phyloP scores from a whole-genome alignment of 441 rosid genomes.

The Dalechampia spathulata region DNA sequence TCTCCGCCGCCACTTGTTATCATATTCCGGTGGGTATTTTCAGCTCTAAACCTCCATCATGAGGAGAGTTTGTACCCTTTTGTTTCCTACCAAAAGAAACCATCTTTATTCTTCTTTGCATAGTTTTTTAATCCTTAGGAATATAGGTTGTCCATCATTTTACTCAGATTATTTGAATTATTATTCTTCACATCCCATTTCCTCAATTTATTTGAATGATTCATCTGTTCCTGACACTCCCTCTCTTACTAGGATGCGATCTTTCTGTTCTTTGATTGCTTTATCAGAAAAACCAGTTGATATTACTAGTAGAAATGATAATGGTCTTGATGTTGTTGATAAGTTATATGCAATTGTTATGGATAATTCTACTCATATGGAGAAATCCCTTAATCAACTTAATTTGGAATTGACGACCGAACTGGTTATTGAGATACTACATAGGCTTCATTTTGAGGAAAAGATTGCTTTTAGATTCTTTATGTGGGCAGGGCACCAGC shows the following conservation, averaged over 20 bases:
- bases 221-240: background rate
- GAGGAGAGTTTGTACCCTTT: slow-evolving; percentile 13
- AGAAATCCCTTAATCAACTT: slow-evolving; percentile 48
- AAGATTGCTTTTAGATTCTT: slow-evolving; percentile 71
- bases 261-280: slow-evolving; percentile 23
- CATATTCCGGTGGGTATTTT: no score
- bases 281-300: slow-evolving; percentile 8
- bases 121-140: background rate
- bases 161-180: background rate
- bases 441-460: slow-evolving; percentile 66
- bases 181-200: background rate
- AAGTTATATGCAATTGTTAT: slow-evolving; percentile 35
- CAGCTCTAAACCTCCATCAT: background rate
- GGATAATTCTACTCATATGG: slow-evolving; percentile 44
- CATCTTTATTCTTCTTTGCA: background rate
- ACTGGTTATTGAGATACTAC: slow-evolving; percentile 50
- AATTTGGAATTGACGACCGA: slow-evolving; percentile 45
- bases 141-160: background rate
- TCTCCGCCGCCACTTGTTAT: no score
- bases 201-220: slow-evolving; percentile 1
- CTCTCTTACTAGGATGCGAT: background rate
- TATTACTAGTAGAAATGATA: slow-evolving; percentile 4
- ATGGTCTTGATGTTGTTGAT: slow-evolving; percentile 32
- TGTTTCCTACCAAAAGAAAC: slow-evolving; percentile 6
- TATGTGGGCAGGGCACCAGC: slow-evolving; percentile 63